Evolutionary conservation across 805 yeast genomes (phyloP), one percentile per base, ranked within the genome.

Genomic region (Lipomyces lipofer): DNA sequence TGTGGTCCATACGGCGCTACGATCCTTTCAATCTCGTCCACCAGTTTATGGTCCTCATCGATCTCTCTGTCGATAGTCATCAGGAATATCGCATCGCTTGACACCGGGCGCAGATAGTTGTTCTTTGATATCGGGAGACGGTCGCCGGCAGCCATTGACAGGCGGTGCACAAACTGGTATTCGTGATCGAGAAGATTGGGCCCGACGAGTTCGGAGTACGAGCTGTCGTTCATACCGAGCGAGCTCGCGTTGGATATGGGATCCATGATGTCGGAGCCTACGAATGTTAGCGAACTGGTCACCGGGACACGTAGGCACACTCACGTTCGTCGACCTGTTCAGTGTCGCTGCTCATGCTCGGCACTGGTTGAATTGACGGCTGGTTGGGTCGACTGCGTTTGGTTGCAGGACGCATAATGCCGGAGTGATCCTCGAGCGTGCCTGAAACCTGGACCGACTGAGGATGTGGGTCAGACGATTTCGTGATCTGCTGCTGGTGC

Each of bases 221-320:
- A 61, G 36, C 27, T 38, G 44, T 64, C 66, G 43, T 61, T 64
- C 66, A 64, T 64, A 19, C 65, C 59, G 12, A 63, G 51, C 21
- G 64, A 63, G 43, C 46, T 51, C n/a, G 46, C 51, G 30, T 49
- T 60, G n/a, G 63, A 52, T 13, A 46, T 54, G 17, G 51, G 59
- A 40, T 53, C 56, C 49, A 54, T 44, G 15, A 44, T 55, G 45
- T 46, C 58, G 8, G 53, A 53, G n/a, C 47, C 52, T 47, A 49
- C 24, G 24, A 17, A 15, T 13, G 13, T 30, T 33, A n/a, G n/a
- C n/a, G n/a, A n/a, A n/a, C n/a, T n/a, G n/a, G n/a, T n/a, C n/a
- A n/a, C n/a, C n/a, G n/a, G n/a, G 10, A 25, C 22, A 28, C 5
- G 15, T 6, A 25, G 21, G 25, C 24, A n/a, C 43, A 35, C 54